Evolutionary conservation across 2,329 filamentous ascomycete species (phyloP).

Genomic region (Cyphellophora attinorum): DNA sequence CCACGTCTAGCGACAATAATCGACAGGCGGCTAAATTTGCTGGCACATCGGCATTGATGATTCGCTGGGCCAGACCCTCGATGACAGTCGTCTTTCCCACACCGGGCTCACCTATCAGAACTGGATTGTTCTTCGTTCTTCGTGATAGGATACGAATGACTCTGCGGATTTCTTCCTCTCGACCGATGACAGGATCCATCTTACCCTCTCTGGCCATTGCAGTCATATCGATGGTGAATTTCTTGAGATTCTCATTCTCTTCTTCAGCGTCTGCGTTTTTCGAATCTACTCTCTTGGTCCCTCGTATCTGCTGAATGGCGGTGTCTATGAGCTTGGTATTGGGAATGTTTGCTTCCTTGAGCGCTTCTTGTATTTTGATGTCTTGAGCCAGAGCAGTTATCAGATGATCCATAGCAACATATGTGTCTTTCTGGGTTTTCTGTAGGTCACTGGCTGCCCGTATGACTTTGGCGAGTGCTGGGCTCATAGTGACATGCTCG

Average conservation of each 20-base stretch:
- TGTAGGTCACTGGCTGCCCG: slow-evolving; percentile 79
- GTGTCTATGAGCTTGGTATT: slow-evolving; percentile 84
- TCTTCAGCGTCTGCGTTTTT: slow-evolving; percentile 87
- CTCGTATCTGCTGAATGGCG: slow-evolving; percentile 84
- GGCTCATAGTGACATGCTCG: slow-evolving; percentile 74
- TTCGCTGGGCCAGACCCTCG: slow-evolving; percentile 86
- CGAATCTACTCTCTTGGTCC: slow-evolving; percentile 86
- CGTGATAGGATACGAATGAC: slow-evolving; percentile 90
- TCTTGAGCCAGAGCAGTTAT: slow-evolving; percentile 82
- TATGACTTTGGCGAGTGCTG: slow-evolving; percentile 71
- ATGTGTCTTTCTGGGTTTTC: slow-evolving; percentile 95
- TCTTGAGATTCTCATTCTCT: slow-evolving; percentile 91
- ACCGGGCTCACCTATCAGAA: slow-evolving; percentile 95
- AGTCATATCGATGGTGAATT: slow-evolving; percentile 99
- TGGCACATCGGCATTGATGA: slow-evolving; percentile 93
- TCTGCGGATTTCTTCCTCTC: slow-evolving; percentile 82
- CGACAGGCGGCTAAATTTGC: slow-evolving; percentile 91
- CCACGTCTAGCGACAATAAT: slow-evolving; percentile 88
- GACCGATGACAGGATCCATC: slow-evolving; percentile 88
- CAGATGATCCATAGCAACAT: slow-evolving; percentile 87
- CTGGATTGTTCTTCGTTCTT: slow-evolving; percentile 95
- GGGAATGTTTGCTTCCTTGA: slow-evolving; percentile 82
- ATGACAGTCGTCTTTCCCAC: slow-evolving; percentile 98
- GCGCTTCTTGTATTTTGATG: slow-evolving; percentile 56
- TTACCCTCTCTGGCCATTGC: slow-evolving; percentile 93